A percentile compares a stretch with the other conserved stretches of the same genome.
Evolutionary conservation across 2,329 filamentous ascomycete species (phyloP).

Genomic region (Fusarium secorum): DNA sequence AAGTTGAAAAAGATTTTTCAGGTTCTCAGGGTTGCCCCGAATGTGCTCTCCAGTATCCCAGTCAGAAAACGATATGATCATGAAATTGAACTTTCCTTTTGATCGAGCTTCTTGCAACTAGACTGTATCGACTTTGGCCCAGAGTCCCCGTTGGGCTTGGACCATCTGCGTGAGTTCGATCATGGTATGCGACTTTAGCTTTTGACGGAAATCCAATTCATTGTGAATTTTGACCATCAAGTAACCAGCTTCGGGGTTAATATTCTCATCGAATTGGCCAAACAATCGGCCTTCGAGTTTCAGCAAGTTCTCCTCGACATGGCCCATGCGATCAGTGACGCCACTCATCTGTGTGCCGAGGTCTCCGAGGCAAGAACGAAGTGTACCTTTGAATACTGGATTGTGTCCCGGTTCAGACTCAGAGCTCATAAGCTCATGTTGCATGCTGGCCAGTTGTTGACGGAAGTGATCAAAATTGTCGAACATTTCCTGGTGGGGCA

Average conservation of each 20-base stretch:
- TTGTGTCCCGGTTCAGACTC: no score
- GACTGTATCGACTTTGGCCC: background rate
- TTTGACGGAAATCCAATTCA: background rate
- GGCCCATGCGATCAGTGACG: no score
- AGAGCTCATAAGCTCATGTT: no score
- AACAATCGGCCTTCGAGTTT: background rate
- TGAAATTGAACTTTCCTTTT: background rate
- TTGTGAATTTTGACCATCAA: background rate
- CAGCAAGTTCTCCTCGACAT: no score
- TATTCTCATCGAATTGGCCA: background rate
- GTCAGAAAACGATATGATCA: background rate
- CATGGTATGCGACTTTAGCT: background rate
- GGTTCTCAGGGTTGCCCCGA: fast-evolving
- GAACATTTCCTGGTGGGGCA: no score
- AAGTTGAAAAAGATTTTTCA: background rate
- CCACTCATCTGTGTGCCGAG: no score
- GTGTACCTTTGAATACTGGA: no score
- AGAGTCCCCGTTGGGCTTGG: background rate
- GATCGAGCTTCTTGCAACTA: background rate
- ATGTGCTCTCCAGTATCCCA: background rate
- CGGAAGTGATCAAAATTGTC: no score
- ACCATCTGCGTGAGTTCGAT: background rate
- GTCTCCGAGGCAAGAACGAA: no score
- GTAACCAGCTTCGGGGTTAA: background rate
- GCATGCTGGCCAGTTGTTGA: no score